Percentiles rank a stretch among this genome's conserved stretches.
Conservation (phyloP, 176 grass and related monocot genomes). For the Juncus inflexus region DNA sequence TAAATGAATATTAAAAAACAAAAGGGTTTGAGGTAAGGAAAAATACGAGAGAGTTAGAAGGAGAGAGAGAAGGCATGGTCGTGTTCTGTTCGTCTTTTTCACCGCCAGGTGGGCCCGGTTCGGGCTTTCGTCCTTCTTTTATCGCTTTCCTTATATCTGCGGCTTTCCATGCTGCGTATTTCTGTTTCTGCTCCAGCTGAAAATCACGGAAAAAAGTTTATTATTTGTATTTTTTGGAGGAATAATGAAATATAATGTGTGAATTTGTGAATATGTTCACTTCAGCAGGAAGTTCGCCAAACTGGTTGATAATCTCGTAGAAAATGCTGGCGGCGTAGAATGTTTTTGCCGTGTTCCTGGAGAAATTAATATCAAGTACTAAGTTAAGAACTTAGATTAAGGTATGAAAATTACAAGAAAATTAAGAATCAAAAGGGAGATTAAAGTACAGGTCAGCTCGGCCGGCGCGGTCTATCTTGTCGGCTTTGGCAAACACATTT, state of each 20-base stretch:
- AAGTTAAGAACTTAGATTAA: slow-evolving; percentile 5
- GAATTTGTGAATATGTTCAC: slow-evolving; percentile 39
- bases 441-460: slow-evolving; percentile 80
- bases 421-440: slow-evolving; percentile 14
- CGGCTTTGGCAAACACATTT: slow-evolving; percentile 95
- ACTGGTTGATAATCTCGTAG: slow-evolving; percentile 90
- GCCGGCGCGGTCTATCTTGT: slow-evolving; percentile 92
- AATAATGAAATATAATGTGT: too few species aligned
- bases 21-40: slow-evolving; percentile 14
- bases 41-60: slow-evolving; percentile 40
- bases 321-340: slow-evolving; percentile 98
- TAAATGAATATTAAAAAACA: not conserved
- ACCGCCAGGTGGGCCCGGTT: slow-evolving; percentile 86
- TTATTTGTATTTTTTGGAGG: too few species aligned
- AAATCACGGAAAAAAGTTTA: not conserved
- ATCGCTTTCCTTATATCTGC: slow-evolving; percentile 97
- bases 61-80: slow-evolving; percentile 25
- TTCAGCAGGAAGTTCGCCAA: slow-evolving; percentile 79
- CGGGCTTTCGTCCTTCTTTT: slow-evolving; percentile 88
- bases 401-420: slow-evolving; percentile 1
- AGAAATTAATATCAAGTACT: not conserved
- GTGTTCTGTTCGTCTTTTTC: slow-evolving; percentile 50
- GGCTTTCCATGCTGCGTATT: slow-evolving; percentile 97
- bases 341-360: slow-evolving; percentile 96
- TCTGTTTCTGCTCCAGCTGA: slow-evolving; percentile 93